Evolutionary conservation across 2,329 filamentous ascomycete genomes (phyloP).

Genomic region (Neocatenulostroma microsporum): DNA sequence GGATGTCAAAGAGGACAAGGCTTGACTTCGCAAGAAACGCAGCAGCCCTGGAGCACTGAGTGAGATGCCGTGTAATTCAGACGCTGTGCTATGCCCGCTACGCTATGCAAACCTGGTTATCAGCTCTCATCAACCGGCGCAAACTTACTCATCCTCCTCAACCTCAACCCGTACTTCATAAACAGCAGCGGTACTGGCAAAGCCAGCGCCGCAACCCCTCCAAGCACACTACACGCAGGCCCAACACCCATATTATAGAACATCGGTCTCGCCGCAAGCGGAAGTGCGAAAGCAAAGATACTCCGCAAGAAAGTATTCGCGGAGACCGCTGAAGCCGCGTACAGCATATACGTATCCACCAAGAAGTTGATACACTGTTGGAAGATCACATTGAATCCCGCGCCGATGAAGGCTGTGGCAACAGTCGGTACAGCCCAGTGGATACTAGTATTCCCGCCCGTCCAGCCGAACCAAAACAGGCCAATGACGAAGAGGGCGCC

Average conservation of each 20-base stretch:
- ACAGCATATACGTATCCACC: constrained; percentile 29
- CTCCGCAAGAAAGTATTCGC: constrained; percentile 45
- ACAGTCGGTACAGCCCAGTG: constrained; percentile 37
- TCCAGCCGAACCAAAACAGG: constrained; percentile 34
- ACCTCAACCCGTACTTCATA: constrained; percentile 34
- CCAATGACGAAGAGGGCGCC: constrained; percentile 37
- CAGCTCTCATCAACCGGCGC: constrained; percentile 28
- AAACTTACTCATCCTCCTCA: constrained; percentile 40
- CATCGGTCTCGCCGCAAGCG: constrained; percentile 34
- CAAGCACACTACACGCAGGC: constrained; percentile 36
- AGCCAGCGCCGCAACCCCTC: constrained; percentile 32
- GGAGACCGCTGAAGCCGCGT: constrained; percentile 44
- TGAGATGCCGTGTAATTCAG: too few species aligned
- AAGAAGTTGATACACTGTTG: constrained; percentile 44
- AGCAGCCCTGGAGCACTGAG: too few species aligned
- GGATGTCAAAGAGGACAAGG: too few species aligned
- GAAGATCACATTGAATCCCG: constrained; percentile 42
- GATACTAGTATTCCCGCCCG: constrained; percentile 26
- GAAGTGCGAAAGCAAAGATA: constrained; percentile 34
- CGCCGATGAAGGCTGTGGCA: constrained; percentile 38
- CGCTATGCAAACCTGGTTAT: too few species aligned
- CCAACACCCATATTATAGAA: constrained; percentile 36
- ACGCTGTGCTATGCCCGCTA: too few species aligned
- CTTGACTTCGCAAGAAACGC: too few species aligned
- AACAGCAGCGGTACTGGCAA: constrained; percentile 41